Conservation (phyloP, 176 grass and related monocot genomes). For the Pharus latifolius region DNA sequence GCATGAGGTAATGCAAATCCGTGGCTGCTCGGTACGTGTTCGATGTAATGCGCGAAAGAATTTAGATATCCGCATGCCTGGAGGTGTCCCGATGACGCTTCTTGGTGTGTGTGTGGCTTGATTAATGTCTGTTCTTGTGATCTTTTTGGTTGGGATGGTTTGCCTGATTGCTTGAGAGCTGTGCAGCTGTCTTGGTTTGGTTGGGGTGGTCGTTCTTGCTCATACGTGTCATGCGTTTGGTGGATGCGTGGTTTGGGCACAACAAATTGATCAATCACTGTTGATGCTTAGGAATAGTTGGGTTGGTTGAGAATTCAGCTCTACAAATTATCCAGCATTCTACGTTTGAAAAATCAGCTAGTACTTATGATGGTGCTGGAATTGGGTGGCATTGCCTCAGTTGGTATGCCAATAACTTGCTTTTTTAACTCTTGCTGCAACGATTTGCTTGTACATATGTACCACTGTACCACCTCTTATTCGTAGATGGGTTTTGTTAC, state of each 20-base stretch:
- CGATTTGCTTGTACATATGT: neutral
- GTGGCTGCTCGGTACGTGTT: neutral
- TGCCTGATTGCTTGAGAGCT: no score
- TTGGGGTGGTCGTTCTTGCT: no score
- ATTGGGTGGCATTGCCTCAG: neutral
- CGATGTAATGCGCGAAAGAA: neutral
- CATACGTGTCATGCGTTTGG: no score
- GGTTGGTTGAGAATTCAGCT: neutral
- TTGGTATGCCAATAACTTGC: neutral
- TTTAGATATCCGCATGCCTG: no score
- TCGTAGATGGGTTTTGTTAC: neutral
- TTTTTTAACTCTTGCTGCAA: no score
- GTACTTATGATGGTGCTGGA: neutral
- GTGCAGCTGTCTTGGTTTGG: no score
- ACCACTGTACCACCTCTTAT: no score
- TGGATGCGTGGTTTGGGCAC: no score
- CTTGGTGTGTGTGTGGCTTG: neutral
- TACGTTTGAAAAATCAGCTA: neutral
- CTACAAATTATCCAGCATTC: neutral
- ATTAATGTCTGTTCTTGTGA: no score
- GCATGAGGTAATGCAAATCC: conserved; percentile 23
- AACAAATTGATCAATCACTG: no score
- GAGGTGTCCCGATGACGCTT: no score
- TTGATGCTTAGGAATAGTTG: neutral
- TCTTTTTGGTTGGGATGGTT: no score